Conservation (phyloP, 73 alveolate genomes). For the Paramecium primaurelia region DNA sequence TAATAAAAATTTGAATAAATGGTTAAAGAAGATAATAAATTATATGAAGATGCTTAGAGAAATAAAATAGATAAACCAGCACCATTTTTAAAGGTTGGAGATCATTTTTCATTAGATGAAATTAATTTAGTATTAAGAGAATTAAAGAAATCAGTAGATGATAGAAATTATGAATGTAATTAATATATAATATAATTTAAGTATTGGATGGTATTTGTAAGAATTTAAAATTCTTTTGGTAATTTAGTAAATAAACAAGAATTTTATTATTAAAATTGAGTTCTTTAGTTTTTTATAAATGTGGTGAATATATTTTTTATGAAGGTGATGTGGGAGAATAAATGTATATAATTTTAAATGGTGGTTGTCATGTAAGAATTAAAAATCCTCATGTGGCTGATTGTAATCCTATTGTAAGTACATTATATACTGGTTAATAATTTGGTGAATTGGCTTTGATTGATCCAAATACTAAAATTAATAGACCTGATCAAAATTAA, state of each 20-base stretch:
- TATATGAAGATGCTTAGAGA: neutral
- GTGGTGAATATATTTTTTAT: slow-evolving; percentile 5
- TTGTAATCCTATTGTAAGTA: slow-evolving; percentile 43
- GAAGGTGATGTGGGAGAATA: slow-evolving; percentile 58
- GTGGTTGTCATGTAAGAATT: slow-evolving; percentile 63
- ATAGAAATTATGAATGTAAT: slow-evolving; percentile 40
- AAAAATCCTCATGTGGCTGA: slow-evolving; percentile 47
- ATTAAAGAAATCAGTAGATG: neutral
- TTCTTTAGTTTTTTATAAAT: neutral
- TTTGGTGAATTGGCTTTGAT: slow-evolving; percentile 64
- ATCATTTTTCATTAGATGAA: slow-evolving; percentile 31
- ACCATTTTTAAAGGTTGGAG: neutral
- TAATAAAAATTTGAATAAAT: neutral
- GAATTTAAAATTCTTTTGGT: neutral
- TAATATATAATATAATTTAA: neutral
- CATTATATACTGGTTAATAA: slow-evolving; percentile 47
- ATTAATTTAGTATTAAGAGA: neutral
- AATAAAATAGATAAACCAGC: slow-evolving; percentile 16
- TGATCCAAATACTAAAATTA: slow-evolving; percentile 31
- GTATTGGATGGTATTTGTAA: slow-evolving; percentile 13
- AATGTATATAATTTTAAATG: slow-evolving; percentile 53
- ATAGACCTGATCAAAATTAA: neutral
- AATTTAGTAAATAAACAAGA: neutral
- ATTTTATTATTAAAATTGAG: neutral
- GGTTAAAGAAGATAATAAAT: slow-evolving; percentile 3